Evolutionary conservation across 2,329 filamentous ascomycete species (phyloP), one percentile per base, ranked within the genome.

Genomic region (Alternaria panax): DNA sequence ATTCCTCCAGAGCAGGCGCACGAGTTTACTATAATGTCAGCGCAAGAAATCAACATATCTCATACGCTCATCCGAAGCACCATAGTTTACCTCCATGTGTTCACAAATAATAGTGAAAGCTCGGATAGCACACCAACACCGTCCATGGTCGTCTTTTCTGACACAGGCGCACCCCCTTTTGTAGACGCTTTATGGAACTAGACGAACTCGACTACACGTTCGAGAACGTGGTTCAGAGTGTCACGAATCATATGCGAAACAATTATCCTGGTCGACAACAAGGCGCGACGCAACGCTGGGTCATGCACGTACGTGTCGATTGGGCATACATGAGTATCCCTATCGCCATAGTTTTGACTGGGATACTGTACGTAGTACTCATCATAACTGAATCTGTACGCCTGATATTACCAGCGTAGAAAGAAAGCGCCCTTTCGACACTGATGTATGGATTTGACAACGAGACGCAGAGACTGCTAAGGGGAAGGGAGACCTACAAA

Each of bases 61-160:
- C 51, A 54, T n/a, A 24, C 51, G n/a, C 41, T 54, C 16, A 25
- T 54, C n/a, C 25, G 41, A 18, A 54, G 28, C 30, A 53, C 40
- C 5, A 45, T 53, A 20, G 12, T 45, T 11, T 53, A 53, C 20
- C 28, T 53, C 27, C 12, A 36, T 18, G 28, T 2, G 8, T 45
- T 45, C 25, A 45, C 47, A n/a, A n/a, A n/a, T n/a, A n/a, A n/a
- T n/a, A n/a, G n/a, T n/a, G n/a, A n/a, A n/a, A n/a, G n/a, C n/a
- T n/a, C n/a, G n/a, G n/a, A n/a, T n/a, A n/a, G n/a, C n/a, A n/a
- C n/a, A n/a, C n/a, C n/a, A n/a, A n/a, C n/a, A n/a, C n/a, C n/a
- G n/a, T n/a, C n/a, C n/a, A n/a, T n/a, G n/a, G n/a, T 50, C 46
- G 46, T 30, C 28, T 50, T 22, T 24, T 30, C 46, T 2, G 30